These are phyloP conservation scores for Porodaedalea pini DNA, from an alignment of 1,284 basidiomycete species.

Conservation along the genomic window DNA sequence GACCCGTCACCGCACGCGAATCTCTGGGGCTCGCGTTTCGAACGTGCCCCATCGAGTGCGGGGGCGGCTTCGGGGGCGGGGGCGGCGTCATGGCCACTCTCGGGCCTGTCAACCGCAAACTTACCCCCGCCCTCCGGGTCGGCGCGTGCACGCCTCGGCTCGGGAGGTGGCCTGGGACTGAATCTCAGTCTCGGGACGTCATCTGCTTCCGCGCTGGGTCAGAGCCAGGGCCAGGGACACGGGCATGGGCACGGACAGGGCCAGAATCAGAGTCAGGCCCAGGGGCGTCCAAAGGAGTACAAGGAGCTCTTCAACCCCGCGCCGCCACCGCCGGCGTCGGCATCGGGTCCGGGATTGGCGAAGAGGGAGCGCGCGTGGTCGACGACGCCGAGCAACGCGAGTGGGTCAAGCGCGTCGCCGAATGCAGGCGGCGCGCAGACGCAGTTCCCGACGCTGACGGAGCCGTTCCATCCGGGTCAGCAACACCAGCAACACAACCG, in stretches of 20 bases:
- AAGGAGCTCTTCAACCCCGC: constrained; percentile 10
- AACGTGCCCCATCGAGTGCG: too few species aligned
- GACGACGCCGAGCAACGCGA: constrained; percentile 14
- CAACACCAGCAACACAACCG: neutral
- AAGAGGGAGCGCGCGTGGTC: constrained; percentile 14
- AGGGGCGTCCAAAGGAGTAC: neutral
- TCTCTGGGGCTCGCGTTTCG: constrained; percentile 8
- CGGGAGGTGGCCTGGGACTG: neutral
- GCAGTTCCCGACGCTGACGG: constrained; percentile 17
- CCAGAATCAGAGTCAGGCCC: neutral
- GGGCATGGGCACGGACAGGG: neutral
- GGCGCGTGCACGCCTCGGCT: neutral
- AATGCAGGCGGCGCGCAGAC: neutral
- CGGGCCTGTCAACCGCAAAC: neutral
- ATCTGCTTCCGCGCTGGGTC: constrained; percentile 1
- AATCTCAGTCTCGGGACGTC: constrained; percentile 8
- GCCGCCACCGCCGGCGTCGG: constrained; percentile 1
- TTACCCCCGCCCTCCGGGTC: neutral
- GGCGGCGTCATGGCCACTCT: neutral
- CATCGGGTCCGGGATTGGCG: neutral
- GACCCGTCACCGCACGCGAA: constrained; percentile 4
- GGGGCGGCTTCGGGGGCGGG: neutral
- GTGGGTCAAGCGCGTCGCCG: constrained; percentile 11
- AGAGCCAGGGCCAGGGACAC: neutral
- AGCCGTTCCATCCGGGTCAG: constrained; percentile 12